Base-by-base conservation (phyloP, 192 early-diverging fungal genomes). In the Rhizophagus sp. region DNA sequence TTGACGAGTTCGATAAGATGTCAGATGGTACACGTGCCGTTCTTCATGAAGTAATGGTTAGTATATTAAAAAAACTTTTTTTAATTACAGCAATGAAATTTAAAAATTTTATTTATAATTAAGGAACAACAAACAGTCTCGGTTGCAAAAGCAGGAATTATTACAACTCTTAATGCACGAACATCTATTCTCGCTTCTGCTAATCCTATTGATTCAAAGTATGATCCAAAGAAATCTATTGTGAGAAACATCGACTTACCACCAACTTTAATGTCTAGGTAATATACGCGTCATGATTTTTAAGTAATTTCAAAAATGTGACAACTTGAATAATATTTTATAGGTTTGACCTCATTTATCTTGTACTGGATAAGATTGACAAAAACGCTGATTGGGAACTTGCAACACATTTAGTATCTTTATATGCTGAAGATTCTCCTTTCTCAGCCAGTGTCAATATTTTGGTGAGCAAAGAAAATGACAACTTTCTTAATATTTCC, bases 1-100 rank as follows among this genome's bases (percentile, higher is more conserved):
- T 99, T 81, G 97, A 99, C 85, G 97, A 99, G 86, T 99, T 99
- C 90, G 97, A 98, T 87, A 99, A 98, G 84, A 99, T 99, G 96
- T 94, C 93, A 9, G 97, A 99, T 72, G 83, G 95, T 12, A 96
- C 96, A 11, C 91, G 97, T 12, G 95, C 96, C 4, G 95, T 97
- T 8, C 85, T 99, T 78, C 97, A 99, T 88, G 97, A 99, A 91
- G 97, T 96, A 76, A 99, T 99, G 97, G 90, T 91, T 79, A 71
- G 81, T 61, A 62, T 77, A 63, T 61, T 34, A 34, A 33, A 36
- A 24, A 19, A 3, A 10, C 6, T 65, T 47, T 66, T 67, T 50
- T 44, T 66, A 57, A 70, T 62, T 81, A 27, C 11, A 44, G 7
- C 41, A 75, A 27, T 57, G 30, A 61, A 25, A 61, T 52, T 33